Evolutionary conservation across 2,329 filamentous ascomycete genomes (phyloP).

Genomic region (Gyromitra esculenta): DNA sequence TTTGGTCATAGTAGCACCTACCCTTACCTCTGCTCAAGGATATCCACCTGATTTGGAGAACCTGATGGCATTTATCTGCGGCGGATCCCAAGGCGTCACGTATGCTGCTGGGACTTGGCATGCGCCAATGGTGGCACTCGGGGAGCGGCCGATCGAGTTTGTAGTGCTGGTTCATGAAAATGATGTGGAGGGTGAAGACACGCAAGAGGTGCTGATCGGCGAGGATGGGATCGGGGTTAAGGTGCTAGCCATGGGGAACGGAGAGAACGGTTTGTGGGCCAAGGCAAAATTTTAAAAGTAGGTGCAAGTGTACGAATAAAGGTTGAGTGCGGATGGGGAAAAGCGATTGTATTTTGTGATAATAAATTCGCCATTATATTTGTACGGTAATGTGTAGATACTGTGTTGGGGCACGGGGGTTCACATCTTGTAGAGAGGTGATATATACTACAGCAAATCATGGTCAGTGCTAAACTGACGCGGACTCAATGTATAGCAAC

Average conservation of each 20-base stretch:
- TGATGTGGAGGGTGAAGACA: conserved; percentile 83
- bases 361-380: neutral
- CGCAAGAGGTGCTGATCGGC: conserved; percentile 75
- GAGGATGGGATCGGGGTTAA: conserved; percentile 25
- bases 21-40: conserved; percentile 67
- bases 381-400: conserved; percentile 9
- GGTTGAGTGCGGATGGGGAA: neutral
- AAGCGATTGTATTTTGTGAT: neutral
- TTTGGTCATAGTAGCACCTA: conserved; percentile 89
- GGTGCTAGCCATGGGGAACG: conserved; percentile 42
- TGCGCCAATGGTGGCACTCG: conserved; percentile 92
- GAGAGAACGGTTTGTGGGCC: conserved; percentile 46
- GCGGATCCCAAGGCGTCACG: conserved; percentile 82
- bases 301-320: neutral
- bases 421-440: neutral
- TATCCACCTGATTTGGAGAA: conserved; percentile 77
- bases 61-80: conserved; percentile 80
- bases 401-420: neutral
- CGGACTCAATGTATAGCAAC: too few relatives aligned
- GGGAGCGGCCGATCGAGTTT: conserved; percentile 77
- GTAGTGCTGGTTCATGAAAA: conserved; percentile 90
- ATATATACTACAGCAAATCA: neutral
- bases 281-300: conserved; percentile 38
- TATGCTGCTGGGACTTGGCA: conserved; percentile 95
- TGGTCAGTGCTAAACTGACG: neutral